Conservation (phyloP, 2,329 filamentous ascomycete species). For the Penicillium nordicum region DNA sequence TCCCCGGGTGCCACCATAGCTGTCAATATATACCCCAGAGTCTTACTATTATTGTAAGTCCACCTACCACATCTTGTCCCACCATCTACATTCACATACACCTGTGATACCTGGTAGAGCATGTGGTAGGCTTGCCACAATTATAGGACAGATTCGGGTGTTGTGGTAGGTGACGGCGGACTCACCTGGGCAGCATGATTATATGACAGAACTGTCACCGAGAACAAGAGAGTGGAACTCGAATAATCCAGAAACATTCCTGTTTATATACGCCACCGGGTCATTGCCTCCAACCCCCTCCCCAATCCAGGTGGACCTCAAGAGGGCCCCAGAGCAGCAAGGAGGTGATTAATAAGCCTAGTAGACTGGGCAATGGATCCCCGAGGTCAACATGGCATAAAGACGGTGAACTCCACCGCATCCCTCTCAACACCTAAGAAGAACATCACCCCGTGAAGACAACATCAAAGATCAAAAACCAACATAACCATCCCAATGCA, state of each 20-base stretch:
- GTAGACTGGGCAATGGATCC: background rate
- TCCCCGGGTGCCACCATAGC: background rate
- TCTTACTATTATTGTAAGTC: background rate
- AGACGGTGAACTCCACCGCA: constrained; percentile 10
- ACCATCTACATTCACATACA: background rate
- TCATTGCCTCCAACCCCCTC: background rate
- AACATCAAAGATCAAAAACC: background rate
- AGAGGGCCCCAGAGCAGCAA: constrained; percentile 9
- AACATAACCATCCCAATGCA: constrained; percentile 13
- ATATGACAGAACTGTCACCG: background rate
- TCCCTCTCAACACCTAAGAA: background rate
- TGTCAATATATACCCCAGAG: background rate
- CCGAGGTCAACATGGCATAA: constrained; percentile 2
- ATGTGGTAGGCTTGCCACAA: too few relatives aligned
- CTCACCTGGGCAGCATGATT: background rate
- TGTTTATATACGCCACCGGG: background rate
- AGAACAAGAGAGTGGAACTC: background rate
- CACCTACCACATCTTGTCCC: background rate
- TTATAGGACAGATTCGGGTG: background rate
- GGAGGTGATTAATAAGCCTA: constrained; percentile 24
- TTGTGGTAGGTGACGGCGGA: background rate
- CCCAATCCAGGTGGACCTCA: background rate
- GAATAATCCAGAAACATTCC: background rate
- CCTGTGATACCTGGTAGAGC: background rate
- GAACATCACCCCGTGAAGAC: background rate